Base-by-base conservation (phyloP, 768 basidiomycete species). In the Kwoniella sp. region DNA sequence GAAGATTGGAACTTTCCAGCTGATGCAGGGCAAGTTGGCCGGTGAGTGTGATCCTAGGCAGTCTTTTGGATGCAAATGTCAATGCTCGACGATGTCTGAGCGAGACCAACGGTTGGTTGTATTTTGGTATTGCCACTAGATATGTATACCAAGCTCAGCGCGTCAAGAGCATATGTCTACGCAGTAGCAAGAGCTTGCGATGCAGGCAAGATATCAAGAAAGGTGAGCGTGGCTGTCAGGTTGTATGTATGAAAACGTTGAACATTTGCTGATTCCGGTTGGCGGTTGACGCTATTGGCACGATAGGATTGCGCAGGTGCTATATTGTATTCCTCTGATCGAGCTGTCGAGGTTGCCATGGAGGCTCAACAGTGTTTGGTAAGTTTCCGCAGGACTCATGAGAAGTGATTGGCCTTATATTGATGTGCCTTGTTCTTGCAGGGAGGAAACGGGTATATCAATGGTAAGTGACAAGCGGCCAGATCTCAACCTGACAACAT, bases 361-460 rank as follows among this genome's bases (percentile, higher is more conserved):
- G 92, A 94, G 74, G 90, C 86, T 9, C 92, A 92, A 88, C 93
- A 95, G 72, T 93, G 91, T 74, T 83, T 95, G 47, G 92, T 71
- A 19, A 63, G 74, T 71, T n/a, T 21, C 22, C 1, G 12, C 12
- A 27, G 4, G 50, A 13, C 33, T 33, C 7, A 33, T 5, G 33
- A n/a, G n/a, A n/a, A n/a, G 33, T 6, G 33, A 33, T 33, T 5
- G 33, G 2, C 37, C 21, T 5, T 22, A 44, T n/a, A 36, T 15
- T 36, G 33, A 53, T 40, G 8, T 37, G 49, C 19, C 9, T 33
- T 50, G 46, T 6, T 21, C 21, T 22, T 50, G 58, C 57, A 77
- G 66, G 79, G 93, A 54, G 93, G 94, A 7, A 96, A 96, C 76
- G 94, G 93, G 13, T 97, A 95, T 78, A 93, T 93, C 79, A 95